Base-by-base conservation (phyloP, 179 eudicot species). In the Actinidia arguta region DNA sequence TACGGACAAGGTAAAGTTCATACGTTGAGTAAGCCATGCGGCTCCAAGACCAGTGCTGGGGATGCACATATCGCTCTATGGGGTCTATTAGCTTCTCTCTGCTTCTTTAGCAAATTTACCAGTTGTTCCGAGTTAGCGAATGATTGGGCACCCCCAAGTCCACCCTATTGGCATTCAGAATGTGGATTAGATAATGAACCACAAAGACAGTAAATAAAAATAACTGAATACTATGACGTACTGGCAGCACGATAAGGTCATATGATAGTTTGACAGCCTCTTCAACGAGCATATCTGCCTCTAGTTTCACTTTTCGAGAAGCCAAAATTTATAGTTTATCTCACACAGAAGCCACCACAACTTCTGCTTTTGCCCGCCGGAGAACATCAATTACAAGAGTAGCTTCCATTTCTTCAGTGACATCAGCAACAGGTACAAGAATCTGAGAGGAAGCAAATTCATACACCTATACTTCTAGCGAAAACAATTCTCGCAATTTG, bases 11-110 rank as follows among this genome's bases (percentile, higher is more conserved):
- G 44, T 22, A 71, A 46, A 79, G 46, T 74, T n/a, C 27, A 82
- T 91, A 95, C 99, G 98, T 95, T 94, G 46, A 97, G 94, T 85
- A 97, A 87, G 76, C 98, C 98, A 84, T 94, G 94, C 80, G 98
- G 95, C 86, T 97, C 98, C 68, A 97, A 85, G 78, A 90, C 98
- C 71, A 93, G 78, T 76, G 99, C 98, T 17, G 99, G 99, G 85
- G 99, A 95, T 73, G 99, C 99, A 85, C 99, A 97, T 69, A 97
- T 95, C n/a, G 98, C 99, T 80, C 97, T 98, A 83, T 93, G 92
- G 3, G 93, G 94, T 79, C 82, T 92, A 75, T 89, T 90, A n/a
- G 98, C 83, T 82, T 94, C 94, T 64, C 84, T 91, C 81, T 95
- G 99, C 85, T 92, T 92, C 92, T 93, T 95, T 77, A 97, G 90